A percentile compares a stretch with the other conserved stretches of the same genome.
These are phyloP conservation scores for Blastobotrys americana DNA, from an alignment of 805 yeast genomes.

Conservation along the genomic window DNA sequence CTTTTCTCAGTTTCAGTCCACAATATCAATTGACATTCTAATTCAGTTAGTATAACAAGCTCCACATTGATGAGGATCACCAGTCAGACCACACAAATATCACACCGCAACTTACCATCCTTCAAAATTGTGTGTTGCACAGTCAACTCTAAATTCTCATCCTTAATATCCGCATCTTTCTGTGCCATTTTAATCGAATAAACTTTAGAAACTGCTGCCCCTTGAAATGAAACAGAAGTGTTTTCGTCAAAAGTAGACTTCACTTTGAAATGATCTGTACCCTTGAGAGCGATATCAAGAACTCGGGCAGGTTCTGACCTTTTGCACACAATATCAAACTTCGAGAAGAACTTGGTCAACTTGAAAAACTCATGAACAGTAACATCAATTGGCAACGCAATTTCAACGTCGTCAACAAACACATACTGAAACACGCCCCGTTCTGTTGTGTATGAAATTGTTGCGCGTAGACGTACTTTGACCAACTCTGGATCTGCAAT, in stretches of 20 bases:
- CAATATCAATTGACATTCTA: conserved; percentile 3
- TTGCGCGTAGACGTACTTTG: conserved; percentile 19
- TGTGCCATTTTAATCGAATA: conserved; percentile 39
- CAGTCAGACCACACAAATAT: too few relatives aligned
- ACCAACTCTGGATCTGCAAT: conserved; percentile 22
- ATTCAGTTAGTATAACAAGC: conserved; percentile 4
- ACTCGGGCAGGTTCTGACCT: conserved; percentile 49
- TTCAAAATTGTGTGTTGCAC: conserved; percentile 20
- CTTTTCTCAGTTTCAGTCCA: background rate
- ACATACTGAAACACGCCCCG: conserved; percentile 16
- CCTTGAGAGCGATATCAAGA: conserved; percentile 36
- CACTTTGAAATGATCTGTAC: conserved; percentile 31
- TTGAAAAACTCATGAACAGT: conserved; percentile 76
- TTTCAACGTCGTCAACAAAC: conserved; percentile 37
- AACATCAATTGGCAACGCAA: conserved; percentile 55
- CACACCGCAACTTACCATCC: conserved; percentile 15
- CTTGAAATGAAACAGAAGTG: conserved; percentile 48
- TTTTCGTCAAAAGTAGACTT: conserved; percentile 20
- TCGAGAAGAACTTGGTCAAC: conserved; percentile 48
- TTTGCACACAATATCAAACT: conserved; percentile 61
- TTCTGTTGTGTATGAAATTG: conserved; percentile 23
- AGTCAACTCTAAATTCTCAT: conserved; percentile 27
- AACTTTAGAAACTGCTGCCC: conserved; percentile 61
- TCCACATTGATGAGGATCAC: too few relatives aligned
- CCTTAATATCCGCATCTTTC: conserved; percentile 18